Evolutionary conservation across 2,329 filamentous ascomycete genomes (phyloP).

Genomic region (Monosporascus sp.): DNA sequence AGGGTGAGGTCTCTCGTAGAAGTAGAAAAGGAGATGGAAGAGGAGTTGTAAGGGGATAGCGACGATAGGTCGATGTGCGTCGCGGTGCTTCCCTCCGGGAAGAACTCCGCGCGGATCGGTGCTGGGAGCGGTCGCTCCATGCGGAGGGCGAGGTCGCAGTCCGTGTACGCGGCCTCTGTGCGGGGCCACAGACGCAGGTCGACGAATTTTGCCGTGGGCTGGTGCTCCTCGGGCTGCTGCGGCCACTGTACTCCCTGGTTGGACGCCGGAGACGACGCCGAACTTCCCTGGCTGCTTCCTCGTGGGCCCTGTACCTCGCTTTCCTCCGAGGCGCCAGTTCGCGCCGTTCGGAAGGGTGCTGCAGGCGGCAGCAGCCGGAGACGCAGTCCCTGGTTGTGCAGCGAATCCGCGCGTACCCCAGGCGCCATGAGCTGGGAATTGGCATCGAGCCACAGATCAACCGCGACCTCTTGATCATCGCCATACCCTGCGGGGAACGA

Average conservation of each 20-base stretch:
- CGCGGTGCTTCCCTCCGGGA: neutral
- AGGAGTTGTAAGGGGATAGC: neutral
- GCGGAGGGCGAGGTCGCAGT: neutral
- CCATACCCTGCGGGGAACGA: neutral
- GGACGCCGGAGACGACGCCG: too few relatives aligned
- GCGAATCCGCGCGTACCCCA: too few relatives aligned
- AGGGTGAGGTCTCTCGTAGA: neutral
- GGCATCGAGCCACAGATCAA: too few relatives aligned
- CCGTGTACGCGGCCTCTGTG: neutral
- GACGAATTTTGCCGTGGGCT: neutral
- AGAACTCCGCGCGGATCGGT: neutral
- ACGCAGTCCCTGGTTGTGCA: too few relatives aligned
- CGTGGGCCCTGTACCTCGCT: too few relatives aligned
- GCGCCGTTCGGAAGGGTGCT: too few relatives aligned
- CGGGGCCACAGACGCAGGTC: neutral
- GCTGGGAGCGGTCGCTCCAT: neutral
- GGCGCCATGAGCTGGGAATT: too few relatives aligned
- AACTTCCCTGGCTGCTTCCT: too few relatives aligned
- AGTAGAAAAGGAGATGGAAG: neutral
- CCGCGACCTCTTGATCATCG: neutral
- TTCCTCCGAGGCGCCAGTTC: too few relatives aligned
- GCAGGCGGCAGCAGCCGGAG: too few relatives aligned
- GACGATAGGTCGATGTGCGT: neutral
- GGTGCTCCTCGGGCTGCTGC: neutral
- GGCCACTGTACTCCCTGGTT: too few relatives aligned